Evolutionary conservation across 164 flowering plant species (phyloP), one percentile per base, ranked within the genome.

Genomic region (Nymphaea colorata): DNA sequence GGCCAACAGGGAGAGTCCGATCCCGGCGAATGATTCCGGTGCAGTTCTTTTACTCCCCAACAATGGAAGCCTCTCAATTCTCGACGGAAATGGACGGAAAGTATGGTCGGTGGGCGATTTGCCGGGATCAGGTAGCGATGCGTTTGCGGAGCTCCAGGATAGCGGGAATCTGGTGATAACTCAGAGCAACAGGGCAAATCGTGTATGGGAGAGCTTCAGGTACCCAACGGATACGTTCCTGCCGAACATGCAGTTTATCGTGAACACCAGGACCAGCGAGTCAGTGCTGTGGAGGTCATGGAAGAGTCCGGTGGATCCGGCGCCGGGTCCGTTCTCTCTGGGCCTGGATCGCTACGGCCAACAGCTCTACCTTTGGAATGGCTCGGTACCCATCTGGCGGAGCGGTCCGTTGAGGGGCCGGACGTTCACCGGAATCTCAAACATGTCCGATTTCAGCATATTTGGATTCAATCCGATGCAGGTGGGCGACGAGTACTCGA

Each of bases 141-240:
- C 42, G 7, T 6, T 43, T 2, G 59, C 64, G 8, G n/a, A 12
- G 7, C 36, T 41, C 10, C 11, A 61, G 11, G 78, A 79, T 51
- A 16, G 65, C 7, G 82, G 82, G 16, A 75, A 77, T 41, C 44
- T 77, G 16, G 43, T 74, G 1, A 8, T 51, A 51, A 42, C 36
- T 74, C 57, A 17, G 61, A 1, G 8, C 47, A 2, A 47, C 43
- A 5, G 36, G 36, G 36, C 36, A 25, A 59, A 17, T 41, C 1
- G 43, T 4, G 4, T 72, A 42, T 84, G 81, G 79, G 66, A 81
- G 66, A 82, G 83, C 67, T 81, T 82, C 67, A 66, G 73, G 41
- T 15, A 76, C 57, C 84, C 84, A 2, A 14, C 73, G 4, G 69
- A 83, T 45, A 69, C 82, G 1, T 47, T 73, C 6, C 12, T 82